Base-by-base conservation (phyloP, 805 yeast genomes). In the Zygoascus biomembranicola region DNA sequence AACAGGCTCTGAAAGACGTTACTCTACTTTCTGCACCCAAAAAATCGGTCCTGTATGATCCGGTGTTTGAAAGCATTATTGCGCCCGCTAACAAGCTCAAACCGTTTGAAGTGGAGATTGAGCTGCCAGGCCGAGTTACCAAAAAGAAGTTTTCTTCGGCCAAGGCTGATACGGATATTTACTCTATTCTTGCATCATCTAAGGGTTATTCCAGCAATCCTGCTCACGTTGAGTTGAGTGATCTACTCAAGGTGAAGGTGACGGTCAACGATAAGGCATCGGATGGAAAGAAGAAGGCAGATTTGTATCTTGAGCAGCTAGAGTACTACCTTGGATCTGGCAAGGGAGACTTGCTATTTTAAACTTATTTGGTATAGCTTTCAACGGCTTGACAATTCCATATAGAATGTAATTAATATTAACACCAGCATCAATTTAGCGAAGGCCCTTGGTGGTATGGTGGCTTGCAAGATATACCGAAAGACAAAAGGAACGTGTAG, bases 61-160 rank as follows among this genome's bases (percentile, higher is more conserved):
- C 84, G 5, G 57, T 77, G 5, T 82, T 84, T 59, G 90, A 84
- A 60, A 79, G 74, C 14, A 63, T 84, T 52, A 60, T 82, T 52
- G 76, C 81, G 0, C 78, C 80, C 26, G 69, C 57, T n/a, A 57
- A 59, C 20, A 37, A 20, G 44, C 55, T 51, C 39, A 51, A 53
- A 50, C 76, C 83, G 62, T 81, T 79, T 65, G 60, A 59, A 11
- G 66, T 73, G 48, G 61, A 59, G n/a, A 54, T 72, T 44, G 61
- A 59, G 37, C 60, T 71, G 20, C 68, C 69, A 23, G 55, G 60
- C 32, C 3, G 39, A 35, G 8, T 35, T 35, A 52, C 66, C 3
- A 43, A 63, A 5, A 39, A 48, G 32, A 47, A 59, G 8, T 50
- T 58, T 16, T 26, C 62, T 4, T 51, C 59, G 14, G 26, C 63